Evolutionary conservation across 164 flowering plant genomes (phyloP), one percentile per base, ranked within the genome.

Genomic region (Piper longum): DNA sequence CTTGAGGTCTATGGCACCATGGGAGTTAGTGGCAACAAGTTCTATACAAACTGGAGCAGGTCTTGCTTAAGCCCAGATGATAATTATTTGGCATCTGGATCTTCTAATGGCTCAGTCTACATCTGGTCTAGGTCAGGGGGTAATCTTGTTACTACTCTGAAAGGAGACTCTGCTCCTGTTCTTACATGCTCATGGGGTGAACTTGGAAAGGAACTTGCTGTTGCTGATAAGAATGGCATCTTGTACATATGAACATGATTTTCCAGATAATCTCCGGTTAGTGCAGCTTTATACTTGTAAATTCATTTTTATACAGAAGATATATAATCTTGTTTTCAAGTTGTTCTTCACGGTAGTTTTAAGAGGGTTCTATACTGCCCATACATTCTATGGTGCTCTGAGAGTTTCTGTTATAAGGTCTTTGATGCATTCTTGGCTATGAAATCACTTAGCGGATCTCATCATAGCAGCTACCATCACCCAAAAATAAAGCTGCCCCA

Each of bases 11-110:
- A 89, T 71, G 85, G 87, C 56, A 84, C 86, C 45, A 69, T 95
- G 16, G 83, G 88, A 76, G 88, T 86, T 16, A 74, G 62, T 54
- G 95, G 87, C 40, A 84, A 82, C 73, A 80, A 82, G 73, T 77
- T 88, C 62, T 89, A 96, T 18, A 80, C 97, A 43, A 93, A 91
- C 57, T 93, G 99, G 97, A 93, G 95, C 73, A 67, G 99, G 18
- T 90, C 99, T 1, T 93, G 97, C 67, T 77, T 93, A 58, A 91
- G 97, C 73, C 76, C 93, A 13, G 96, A 95, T 77, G 93, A 91
- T 69, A 80, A 76, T 66, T 81, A 85, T 66, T 87, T 93, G 18
- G 92, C 91, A 56, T 88, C 97, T 48, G 97, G 99, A 11, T 88
- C 92, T 16, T 80, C 79, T 56, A 96, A 90, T 75, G 97, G 99